phyloP scores from a whole-genome alignment of 2,329 filamentous ascomycete species.

The Alternaria triticimaculans region DNA sequence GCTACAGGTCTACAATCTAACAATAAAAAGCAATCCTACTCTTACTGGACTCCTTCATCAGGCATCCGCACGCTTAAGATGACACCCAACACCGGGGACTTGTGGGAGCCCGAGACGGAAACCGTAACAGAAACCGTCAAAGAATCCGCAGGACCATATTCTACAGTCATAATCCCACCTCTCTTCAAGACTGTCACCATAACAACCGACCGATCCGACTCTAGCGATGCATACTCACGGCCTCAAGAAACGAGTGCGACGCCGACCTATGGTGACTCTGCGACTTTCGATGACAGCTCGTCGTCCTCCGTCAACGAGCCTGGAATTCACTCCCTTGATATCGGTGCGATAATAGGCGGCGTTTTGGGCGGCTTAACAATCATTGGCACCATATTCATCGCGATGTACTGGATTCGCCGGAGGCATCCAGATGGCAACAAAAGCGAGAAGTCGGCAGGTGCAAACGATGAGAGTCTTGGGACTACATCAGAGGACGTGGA shows the following conservation, averaged over 20 bases:
- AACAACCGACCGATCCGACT: not conserved
- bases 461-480: not conserved
- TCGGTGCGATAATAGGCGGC: not conserved
- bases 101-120: too few species aligned
- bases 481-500: not conserved
- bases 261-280: rapidly evolving
- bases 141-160: not conserved
- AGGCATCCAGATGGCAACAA: not conserved
- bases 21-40: too few species aligned
- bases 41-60: not conserved
- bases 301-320: not conserved
- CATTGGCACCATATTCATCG: not conserved
- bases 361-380: not conserved
- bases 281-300: not conserved
- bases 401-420: not conserved
- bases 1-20: not conserved
- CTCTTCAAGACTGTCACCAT: not conserved
- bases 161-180: not conserved
- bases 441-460: not conserved
- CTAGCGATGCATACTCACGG: not conserved
- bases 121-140: too few species aligned
- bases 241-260: rapidly evolving
- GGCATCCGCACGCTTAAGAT: not conserved
- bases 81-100: not conserved
- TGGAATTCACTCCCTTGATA: rapidly evolving